A percentile compares a stretch with the other conserved stretches of the same genome.
Conservation (phyloP, 306 rosid genomes). For the Prinsepia uniflora region DNA sequence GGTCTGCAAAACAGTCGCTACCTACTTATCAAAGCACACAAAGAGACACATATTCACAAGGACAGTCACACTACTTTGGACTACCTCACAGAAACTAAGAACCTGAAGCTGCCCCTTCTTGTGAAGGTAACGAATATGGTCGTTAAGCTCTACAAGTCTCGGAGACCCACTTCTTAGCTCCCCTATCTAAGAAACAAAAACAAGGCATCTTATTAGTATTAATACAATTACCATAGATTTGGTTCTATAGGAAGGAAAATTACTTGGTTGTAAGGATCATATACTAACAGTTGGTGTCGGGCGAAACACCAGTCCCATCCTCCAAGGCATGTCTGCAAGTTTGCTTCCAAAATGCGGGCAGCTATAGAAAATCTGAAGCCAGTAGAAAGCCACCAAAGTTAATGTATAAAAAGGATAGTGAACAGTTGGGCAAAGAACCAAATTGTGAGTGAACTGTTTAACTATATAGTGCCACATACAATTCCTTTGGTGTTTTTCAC, state of each 20-base stretch:
- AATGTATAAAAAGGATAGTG: constrained; percentile 4
- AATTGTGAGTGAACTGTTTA: constrained; percentile 9
- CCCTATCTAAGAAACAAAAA: constrained; percentile 63
- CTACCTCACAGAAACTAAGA: constrained; percentile 97
- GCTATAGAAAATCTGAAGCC: constrained; percentile 85
- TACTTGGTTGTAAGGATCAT: constrained; percentile 5
- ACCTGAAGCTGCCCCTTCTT: constrained; percentile 80
- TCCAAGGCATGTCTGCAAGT: constrained; percentile 98
- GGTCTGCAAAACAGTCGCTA: constrained; percentile 56
- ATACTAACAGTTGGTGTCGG: constrained; percentile 88
- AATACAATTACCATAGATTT: constrained; percentile 12
- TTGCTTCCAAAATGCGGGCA: constrained; percentile 99
- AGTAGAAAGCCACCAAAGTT: constrained; percentile 22
- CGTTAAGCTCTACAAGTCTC: constrained; percentile 80
- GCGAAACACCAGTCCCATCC: constrained; percentile 88
- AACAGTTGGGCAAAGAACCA: constrained; percentile 1
- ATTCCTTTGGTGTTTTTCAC: constrained; percentile 85
- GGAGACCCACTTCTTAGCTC: constrained; percentile 94
- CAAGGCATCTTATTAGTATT: constrained; percentile 18
- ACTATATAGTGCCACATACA: constrained; percentile 44
- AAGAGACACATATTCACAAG: constrained; percentile 9
- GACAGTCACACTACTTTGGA: constrained; percentile 11
- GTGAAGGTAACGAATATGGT: constrained; percentile 69
- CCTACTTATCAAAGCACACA: constrained; percentile 32
- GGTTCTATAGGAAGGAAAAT: constrained; percentile 4